phyloP scores from a whole-genome alignment of 768 basidiomycete genomes.

The Auricularia cornea region DNA sequence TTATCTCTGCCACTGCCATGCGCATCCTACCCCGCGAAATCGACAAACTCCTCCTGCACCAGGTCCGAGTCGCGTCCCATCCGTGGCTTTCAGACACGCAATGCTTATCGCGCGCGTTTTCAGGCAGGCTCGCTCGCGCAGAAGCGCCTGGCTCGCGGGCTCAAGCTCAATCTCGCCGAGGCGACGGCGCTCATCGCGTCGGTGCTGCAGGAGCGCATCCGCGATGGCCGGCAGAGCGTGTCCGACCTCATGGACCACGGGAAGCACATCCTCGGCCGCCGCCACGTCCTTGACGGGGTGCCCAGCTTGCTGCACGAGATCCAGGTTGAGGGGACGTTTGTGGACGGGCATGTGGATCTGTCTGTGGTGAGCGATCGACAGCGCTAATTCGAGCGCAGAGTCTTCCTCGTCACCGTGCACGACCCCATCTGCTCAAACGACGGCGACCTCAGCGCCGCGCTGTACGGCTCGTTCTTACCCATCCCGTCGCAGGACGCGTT shows the following conservation, averaged over 20 bases:
- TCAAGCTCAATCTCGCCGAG: slow-evolving; percentile 81
- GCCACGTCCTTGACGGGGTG: slow-evolving; percentile 84
- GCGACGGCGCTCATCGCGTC: slow-evolving; percentile 82
- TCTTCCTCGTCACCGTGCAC: slow-evolving; percentile 96
- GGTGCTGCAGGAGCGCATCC: slow-evolving; percentile 88
- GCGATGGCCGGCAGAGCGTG: slow-evolving; percentile 83
- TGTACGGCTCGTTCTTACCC: slow-evolving; percentile 94
- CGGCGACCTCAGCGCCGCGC: slow-evolving; percentile 70
- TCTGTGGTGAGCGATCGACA: too few species aligned
- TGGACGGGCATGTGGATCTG: slow-evolving; percentile 66
- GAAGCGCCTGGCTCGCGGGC: slow-evolving; percentile 88
- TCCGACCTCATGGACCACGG: slow-evolving; percentile 91
- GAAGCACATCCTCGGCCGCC: slow-evolving; percentile 75
- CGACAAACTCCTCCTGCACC: slow-evolving; percentile 67
- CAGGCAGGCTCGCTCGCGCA: slow-evolving; percentile 87
- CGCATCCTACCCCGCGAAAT: slow-evolving; percentile 66
- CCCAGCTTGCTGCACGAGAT: slow-evolving; percentile 71
- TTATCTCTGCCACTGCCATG: slow-evolving; percentile 32
- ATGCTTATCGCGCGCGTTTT: slow-evolving; percentile 3
- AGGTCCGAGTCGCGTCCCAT: slow-evolving; percentile 26
- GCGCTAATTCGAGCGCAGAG: too few species aligned
- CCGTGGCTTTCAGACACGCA: neutral
- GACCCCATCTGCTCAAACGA: slow-evolving; percentile 83
- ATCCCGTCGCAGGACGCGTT: slow-evolving; percentile 60
- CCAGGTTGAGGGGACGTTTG: slow-evolving; percentile 90